Base-by-base conservation (phyloP, 805 yeast genomes). In the Sugiyamaella boreocaroliniensis region DNA sequence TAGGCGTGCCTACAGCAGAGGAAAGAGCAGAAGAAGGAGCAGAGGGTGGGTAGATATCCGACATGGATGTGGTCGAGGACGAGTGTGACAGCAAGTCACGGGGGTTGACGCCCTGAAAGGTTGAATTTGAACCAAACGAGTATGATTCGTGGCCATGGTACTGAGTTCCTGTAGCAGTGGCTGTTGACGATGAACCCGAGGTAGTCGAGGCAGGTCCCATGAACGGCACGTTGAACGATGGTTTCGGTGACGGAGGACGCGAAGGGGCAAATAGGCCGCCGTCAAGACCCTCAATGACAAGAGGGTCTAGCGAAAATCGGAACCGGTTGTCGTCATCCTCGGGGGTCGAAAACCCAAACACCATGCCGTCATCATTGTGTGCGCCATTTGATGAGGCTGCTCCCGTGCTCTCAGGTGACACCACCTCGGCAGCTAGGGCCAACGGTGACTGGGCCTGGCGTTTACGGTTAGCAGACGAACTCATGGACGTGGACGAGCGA, bases 271-370 rank as follows among this genome's bases (percentile, higher is more conserved):
- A 56, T n/a, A 56, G 45, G 14, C 55, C 57, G 12, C 62, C 54
- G 54, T 67, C 57, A 11, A 75, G 71, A 6, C 77, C 79, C 49
- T 77, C 82, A 53, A 74, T 71, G 0, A 79, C 79, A 53, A 76
- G 62, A 2, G 80, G 78, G 54, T 76, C 78, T 29, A 76, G 66
- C 46, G 73, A 63, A 54, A 77, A 77, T 26, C 64, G 60, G 50
- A 67, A 68, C n/a, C 61, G 58, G 44, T 60, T 57, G 29, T 61
- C 55, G 19, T 53, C 50, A 26, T 55, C 58, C 40, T 52, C 51
- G 8, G 55, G 48, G 32, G 48, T 48, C 14, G 55, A 42, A 34
- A 52, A 45, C 18, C 52, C 52, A 48, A 52, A 52, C 45, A 47
- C 45, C 42, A 52, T n/a, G 18, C 32, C 55, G 40, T 52, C 55